Evolutionary conservation across 805 yeast species (phyloP), one percentile per base, ranked within the genome.

Genomic region (Kurtzmaniella cleridarum): DNA sequence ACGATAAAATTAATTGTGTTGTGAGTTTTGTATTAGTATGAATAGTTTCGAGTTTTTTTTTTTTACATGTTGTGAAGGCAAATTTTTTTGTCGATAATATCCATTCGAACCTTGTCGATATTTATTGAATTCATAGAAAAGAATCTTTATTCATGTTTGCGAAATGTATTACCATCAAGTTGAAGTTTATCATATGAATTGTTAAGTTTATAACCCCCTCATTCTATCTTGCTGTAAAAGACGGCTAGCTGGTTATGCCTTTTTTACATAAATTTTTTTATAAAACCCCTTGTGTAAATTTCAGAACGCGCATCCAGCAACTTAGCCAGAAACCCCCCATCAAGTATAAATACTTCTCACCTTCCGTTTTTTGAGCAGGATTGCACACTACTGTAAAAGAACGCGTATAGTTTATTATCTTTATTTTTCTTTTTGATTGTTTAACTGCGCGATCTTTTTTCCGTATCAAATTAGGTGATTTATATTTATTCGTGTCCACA

Each of bases 371-470:
- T 29, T 38, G 34, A 13, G 20, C 27, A 12, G 33, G 38, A 26
- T 35, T 7, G 34, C 41, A 33, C 41, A 38, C 41, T 32, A 38
- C 41, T 30, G 30, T 13, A 32, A 20, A 32, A 33, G 18, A 38
- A 20, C 26, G 36, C 36, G 35, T 30, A 32, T 32, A 38, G 35
- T 23, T 38, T 39, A 38, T 42, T 39, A 35, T 41, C 34, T 28
- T 39, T 33, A 15, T 38, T 37, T 32, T 38, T 27, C n/a, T 38
- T 35, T 20, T 20, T 20, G 24, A 8, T 41, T 34, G 44, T 38
- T 34, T 8, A 29, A 14, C 17, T 13, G 17, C 15, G 17, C 17
- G 16, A 29, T 15, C 29, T 24, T 17, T 24, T 32, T 36, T 33
- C 38, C 15, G 35, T 31, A 34, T 17, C 27, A 17, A 17, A 30